Percentiles rank a stretch among this genome's conserved stretches.
Evolutionary conservation across 2,329 filamentous ascomycete genomes (phyloP).

Genomic region (Fusarium sp.): DNA sequence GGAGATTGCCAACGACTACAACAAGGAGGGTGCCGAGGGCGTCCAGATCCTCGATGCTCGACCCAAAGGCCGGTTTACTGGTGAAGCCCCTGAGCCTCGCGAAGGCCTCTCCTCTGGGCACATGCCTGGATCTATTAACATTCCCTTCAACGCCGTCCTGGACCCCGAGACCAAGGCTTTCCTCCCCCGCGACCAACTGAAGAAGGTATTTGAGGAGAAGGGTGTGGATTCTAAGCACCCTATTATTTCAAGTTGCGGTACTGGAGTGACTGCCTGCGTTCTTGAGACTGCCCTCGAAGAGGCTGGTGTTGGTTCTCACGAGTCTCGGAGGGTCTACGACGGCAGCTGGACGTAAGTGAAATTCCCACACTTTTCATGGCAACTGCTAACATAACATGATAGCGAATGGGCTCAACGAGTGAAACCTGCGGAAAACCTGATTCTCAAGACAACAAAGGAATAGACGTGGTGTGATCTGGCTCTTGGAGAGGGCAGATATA

Average conservation of each 20-base stretch:
- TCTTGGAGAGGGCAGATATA: constrained; percentile 30
- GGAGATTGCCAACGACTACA: constrained; percentile 78
- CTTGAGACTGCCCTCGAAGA: constrained; percentile 88
- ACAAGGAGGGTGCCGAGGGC: constrained; percentile 85
- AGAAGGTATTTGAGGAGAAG: constrained; percentile 81
- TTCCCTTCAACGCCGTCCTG: constrained; percentile 84
- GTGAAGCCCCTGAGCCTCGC: constrained; percentile 86
- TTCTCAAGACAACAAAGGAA: constrained; percentile 62
- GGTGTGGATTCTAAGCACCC: constrained; percentile 83
- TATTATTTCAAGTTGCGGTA: constrained; percentile 90
- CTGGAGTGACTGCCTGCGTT: constrained; percentile 91
- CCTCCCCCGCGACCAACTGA: constrained; percentile 77
- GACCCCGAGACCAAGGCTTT: constrained; percentile 87
- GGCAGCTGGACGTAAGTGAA: constrained; percentile 94
- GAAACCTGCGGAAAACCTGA: constrained; percentile 70
- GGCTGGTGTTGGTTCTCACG: constrained; percentile 77
- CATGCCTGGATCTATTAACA: constrained; percentile 86
- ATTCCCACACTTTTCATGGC: background rate
- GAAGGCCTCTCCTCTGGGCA: constrained; percentile 89
- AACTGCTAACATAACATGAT: constrained; percentile 44
- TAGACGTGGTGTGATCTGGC: constrained; percentile 21
- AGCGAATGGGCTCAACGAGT: constrained; percentile 78
- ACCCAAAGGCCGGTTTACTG: constrained; percentile 82
- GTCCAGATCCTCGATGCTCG: constrained; percentile 92
- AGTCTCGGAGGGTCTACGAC: constrained; percentile 85